Evolutionary conservation across 306 rosid genomes (phyloP), one percentile per base, ranked within the genome.

Genomic region (Geum urbanum): DNA sequence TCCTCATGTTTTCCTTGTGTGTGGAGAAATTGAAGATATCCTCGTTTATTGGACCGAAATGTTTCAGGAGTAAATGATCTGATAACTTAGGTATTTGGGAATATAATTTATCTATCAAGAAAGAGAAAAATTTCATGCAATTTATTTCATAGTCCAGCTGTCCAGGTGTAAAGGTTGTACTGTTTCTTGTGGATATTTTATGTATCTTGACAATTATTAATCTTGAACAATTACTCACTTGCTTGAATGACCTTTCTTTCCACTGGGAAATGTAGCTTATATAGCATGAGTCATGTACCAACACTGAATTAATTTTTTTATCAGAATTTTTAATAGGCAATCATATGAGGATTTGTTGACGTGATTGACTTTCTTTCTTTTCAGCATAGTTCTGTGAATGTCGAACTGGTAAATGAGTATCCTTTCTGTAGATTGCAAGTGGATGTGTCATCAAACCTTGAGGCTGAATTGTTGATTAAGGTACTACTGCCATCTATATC

Each of bases 381-480:
- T 83, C 86, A 90, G 98, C 81, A 80, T 44, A 45, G 46, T 54
- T 46, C 46, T 71, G 94, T 63, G 77, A 80, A 74, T 51, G 64
- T 20, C 53, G 20, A 75, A 52, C 41, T 50, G 69, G 84, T 82
- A 15, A 35, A 53, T 64, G 78, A 65, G 80, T 80, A 81, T 64
- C 80, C 86, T 77, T 83, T 82, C 45, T 86, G 82, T 67, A 75
- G 65, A 72, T 22, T 90, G 78, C 81, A 85, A 80, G 83, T 88
- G 66, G 85, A 86, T 16, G 74, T 86, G 53, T 80, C 90, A 59
- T 82, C 83, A 59, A 77, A 75, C 40, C 55, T 50, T 67, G 94
- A 90, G 73, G 74, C 69, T 72, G 87, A 81, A 66, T 59, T 78
- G 67, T 79, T 86, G 18, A 79, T 90, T 19, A 90, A 92, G 97